Base-by-base conservation (phyloP, 2,329 filamentous ascomycete species). In the Canariomyces notabilis region DNA sequence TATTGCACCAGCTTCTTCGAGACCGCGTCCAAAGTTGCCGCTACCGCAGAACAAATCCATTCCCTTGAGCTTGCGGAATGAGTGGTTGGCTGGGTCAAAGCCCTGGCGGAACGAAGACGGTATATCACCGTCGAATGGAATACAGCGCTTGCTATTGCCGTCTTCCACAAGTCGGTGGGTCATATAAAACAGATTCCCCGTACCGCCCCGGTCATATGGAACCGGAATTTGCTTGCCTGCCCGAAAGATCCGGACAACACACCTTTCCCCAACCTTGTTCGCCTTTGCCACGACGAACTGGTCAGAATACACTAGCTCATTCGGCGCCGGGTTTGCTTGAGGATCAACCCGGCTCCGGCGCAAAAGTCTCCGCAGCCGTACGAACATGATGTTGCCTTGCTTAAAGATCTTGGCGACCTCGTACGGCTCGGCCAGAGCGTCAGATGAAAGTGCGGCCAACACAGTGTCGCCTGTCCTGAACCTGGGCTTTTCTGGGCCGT, bases 31-130 rank as follows among this genome's bases (percentile, higher is more conserved):
- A 42, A 93, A 80, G 42, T 83, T 89, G 0, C 88, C 87, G 15
- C 84, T 83, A 1, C 88, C 88, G 54, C 83, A 88, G 57, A 88
- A 94, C 0, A 93, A 67, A 52, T 89, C 85, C 3, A 91, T 65
- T 0, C 82, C 84, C 5, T 67, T 69, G 7, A 87, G 68, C 48
- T 70, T 71, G 15, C 59, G 50, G 49, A 46, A 60, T 33, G 54
- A 46, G 5, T 49, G 23, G 1, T 50, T 53, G 0, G 45, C 39
- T 0, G 78, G 75, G 51, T 82, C 67, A 34, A 78, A 77, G 0
- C 80, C 81, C 62, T 85, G 75, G 0, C 66, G 70, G 2, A 84
- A 52, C 4, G 57, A 58, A 5, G 44, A 29, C 0, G 67, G 70
- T 18, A 62, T 59, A 1, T 59, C 26, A 1, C 49, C 37, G 5